These are phyloP conservation scores for Botrytis deweyae DNA, from an alignment of 2,329 filamentous ascomycete species.

Conservation along the genomic window DNA sequence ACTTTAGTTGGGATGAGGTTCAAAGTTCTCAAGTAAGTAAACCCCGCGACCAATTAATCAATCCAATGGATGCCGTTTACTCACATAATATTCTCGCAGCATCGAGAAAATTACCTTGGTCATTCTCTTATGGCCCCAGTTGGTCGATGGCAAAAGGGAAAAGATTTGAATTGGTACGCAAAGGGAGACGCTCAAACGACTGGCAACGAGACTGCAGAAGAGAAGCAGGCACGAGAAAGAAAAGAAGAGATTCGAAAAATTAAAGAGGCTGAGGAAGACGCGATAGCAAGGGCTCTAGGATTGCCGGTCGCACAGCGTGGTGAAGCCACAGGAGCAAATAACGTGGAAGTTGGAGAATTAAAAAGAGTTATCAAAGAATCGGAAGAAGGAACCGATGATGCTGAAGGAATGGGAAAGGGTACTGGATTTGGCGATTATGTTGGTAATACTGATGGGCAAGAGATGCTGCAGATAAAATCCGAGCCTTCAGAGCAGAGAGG, in stretches of 20 bases:
- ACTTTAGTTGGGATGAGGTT: slow-evolving; percentile 97
- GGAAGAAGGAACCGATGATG: slow-evolving; percentile 42
- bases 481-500: slow-evolving; percentile 26
- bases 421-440: slow-evolving; percentile 39
- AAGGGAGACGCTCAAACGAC: slow-evolving; percentile 53
- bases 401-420: slow-evolving; percentile 35
- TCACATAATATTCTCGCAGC: slow-evolving; percentile 40
- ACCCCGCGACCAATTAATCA: neutral
- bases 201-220: slow-evolving; percentile 58
- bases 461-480: slow-evolving; percentile 20
- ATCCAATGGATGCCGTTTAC: neutral
- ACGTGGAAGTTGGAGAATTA: slow-evolving; percentile 64
- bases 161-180: slow-evolving; percentile 63
- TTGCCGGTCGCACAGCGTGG: slow-evolving; percentile 64
- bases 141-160: slow-evolving; percentile 69
- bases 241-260: slow-evolving; percentile 77
- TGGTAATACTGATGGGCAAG: slow-evolving; percentile 31
- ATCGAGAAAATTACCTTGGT: slow-evolving; percentile 83
- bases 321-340: slow-evolving; percentile 60
- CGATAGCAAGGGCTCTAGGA: slow-evolving; percentile 78
- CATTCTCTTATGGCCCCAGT: slow-evolving; percentile 74
- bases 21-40: slow-evolving; percentile 62
- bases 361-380: slow-evolving; percentile 52
- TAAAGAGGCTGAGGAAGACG: slow-evolving; percentile 92
- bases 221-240: slow-evolving; percentile 59